A percentile compares a stretch with the other conserved stretches of the same genome.
phyloP scores from a whole-genome alignment of 1,284 basidiomycete genomes.

The Schizophyllum amplum region DNA sequence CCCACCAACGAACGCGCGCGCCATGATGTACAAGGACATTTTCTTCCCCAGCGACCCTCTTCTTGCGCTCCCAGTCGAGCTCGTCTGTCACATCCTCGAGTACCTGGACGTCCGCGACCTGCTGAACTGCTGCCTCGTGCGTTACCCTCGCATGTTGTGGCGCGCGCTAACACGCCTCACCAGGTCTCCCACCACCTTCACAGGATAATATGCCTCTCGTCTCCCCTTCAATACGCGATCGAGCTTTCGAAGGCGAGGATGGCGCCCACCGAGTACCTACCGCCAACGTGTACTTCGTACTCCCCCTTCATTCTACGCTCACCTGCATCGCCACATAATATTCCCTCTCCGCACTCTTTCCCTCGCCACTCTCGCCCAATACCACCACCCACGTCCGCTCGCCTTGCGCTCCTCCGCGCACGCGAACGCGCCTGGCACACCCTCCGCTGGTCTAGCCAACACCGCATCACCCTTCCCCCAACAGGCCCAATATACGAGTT shows the following conservation, averaged over 20 bases:
- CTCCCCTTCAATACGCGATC: slow-evolving; percentile 36
- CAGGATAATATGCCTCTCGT: slow-evolving; percentile 29
- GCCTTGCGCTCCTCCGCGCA: slow-evolving; percentile 30
- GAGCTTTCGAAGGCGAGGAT: slow-evolving; percentile 37
- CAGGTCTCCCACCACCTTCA: slow-evolving; percentile 33
- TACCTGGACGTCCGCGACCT: slow-evolving; percentile 9
- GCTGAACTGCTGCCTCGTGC: slow-evolving; percentile 7
- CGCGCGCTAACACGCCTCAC: background rate
- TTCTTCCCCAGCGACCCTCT: background rate
- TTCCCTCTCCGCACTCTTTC: too few relatives aligned
- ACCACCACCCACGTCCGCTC: slow-evolving; percentile 18
- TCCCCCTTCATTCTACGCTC: too few relatives aligned
- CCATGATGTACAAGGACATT: background rate
- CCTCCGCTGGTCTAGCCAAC: slow-evolving; percentile 28
- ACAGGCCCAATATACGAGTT: slow-evolving; percentile 45
- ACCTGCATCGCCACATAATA: too few relatives aligned
- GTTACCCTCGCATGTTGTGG: background rate
- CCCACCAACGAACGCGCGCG: too few relatives aligned
- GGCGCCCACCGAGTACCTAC: too few relatives aligned
- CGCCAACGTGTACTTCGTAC: too few relatives aligned
- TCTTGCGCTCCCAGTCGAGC: slow-evolving; percentile 9
- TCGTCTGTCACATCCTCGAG: slow-evolving; percentile 9
- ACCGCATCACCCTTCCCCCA: slow-evolving; percentile 29
- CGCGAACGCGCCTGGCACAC: slow-evolving; percentile 37
- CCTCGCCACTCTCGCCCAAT: slow-evolving; percentile 18